These are phyloP conservation scores for Erigeron philadelphicus DNA, from an alignment of 140 eudicot species.

Conservation along the genomic window DNA sequence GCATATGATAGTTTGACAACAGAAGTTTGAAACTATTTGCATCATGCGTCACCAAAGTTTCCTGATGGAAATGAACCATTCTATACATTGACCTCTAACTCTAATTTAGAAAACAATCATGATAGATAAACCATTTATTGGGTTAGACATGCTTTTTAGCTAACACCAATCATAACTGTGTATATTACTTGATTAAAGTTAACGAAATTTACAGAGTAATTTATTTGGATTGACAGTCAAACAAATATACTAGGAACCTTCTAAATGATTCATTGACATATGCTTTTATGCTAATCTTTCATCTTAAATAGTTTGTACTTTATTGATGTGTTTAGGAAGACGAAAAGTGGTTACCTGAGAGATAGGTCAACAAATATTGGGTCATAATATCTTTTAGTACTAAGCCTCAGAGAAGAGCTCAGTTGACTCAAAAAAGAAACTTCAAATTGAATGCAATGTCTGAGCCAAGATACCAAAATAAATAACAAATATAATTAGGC, in stretches of 20 bases:
- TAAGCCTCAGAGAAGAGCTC: constrained; percentile 3
- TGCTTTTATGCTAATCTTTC: constrained; percentile 13
- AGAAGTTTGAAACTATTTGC: background rate
- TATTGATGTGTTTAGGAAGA: background rate
- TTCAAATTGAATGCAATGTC: background rate
- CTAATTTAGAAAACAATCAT: background rate
- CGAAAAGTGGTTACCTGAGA: background rate
- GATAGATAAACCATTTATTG: background rate
- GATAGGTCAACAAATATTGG: constrained; percentile 2
- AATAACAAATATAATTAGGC: constrained; percentile 7
- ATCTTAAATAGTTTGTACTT: background rate
- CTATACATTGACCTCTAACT: background rate
- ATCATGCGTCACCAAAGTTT: background rate
- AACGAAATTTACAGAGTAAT: background rate
- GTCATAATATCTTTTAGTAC: constrained; percentile 9
- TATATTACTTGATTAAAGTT: background rate
- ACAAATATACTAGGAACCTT: background rate
- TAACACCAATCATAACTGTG: background rate
- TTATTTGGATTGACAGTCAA: background rate
- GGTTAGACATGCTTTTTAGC: background rate
- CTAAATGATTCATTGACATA: constrained; percentile 16
- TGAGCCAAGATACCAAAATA: background rate
- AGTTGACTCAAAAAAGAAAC: constrained; percentile 5
- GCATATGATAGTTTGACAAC: background rate
- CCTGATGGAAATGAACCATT: background rate